Evolutionary conservation across 1,284 basidiomycete genomes (phyloP).

Genomic region (Hemileia vastatrix): DNA sequence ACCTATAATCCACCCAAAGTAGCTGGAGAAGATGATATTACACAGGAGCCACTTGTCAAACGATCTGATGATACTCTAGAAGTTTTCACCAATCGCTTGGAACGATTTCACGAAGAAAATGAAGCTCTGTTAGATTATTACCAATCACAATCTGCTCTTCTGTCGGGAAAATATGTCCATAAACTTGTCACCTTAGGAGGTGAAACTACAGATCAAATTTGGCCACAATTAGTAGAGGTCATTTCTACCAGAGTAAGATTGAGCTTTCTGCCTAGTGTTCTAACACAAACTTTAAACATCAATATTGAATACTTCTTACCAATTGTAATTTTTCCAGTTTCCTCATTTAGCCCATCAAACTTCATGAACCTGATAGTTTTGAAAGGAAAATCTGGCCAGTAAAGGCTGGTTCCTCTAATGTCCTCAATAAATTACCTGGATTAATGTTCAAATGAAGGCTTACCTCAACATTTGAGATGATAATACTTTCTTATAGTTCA

Average conservation of each 20-base stretch:
- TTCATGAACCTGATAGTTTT: neutral
- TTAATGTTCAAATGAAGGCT: neutral
- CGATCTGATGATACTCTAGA: slow-evolving; percentile 87
- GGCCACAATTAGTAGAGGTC: slow-evolving; percentile 63
- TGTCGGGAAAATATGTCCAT: neutral
- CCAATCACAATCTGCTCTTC: slow-evolving; percentile 48
- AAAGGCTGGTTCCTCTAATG: too few relatives aligned
- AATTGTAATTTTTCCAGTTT: neutral
- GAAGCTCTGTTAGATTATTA: slow-evolving; percentile 78
- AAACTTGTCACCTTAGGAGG: slow-evolving; percentile 67
- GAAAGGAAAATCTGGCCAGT: neutral
- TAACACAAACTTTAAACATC: neutral
- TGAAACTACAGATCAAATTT: slow-evolving; percentile 81
- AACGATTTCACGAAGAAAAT: slow-evolving; percentile 75
- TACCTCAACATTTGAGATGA: neutral
- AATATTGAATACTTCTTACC: neutral
- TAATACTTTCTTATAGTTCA: neutral
- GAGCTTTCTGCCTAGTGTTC: neutral
- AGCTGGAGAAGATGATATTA: slow-evolving; percentile 77
- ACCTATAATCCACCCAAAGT: slow-evolving; percentile 68
- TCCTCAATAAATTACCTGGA: neutral
- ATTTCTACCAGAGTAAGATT: slow-evolving; percentile 46
- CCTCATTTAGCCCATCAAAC: neutral
- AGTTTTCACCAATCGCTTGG: slow-evolving; percentile 67
- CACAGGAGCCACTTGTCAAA: slow-evolving; percentile 78